Evolutionary conservation across 768 basidiomycete species (phyloP).

Genomic region (Rhodotorula paludigena): DNA sequence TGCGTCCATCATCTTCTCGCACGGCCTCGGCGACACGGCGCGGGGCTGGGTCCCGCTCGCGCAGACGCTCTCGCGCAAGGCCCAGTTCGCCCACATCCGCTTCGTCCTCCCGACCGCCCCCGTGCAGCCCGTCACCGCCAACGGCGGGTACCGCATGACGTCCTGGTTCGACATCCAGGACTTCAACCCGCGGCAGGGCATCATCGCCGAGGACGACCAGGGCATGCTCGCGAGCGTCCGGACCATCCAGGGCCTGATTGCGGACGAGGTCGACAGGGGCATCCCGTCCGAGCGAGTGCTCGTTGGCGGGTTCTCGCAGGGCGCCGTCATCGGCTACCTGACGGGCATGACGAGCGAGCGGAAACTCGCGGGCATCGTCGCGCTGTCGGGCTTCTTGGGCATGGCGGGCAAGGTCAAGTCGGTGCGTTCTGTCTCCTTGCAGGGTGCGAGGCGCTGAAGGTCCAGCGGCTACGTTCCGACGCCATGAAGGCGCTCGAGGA

Average conservation of each 20-base stretch:
- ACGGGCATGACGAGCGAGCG: constrained; percentile 23
- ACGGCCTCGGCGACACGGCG: constrained; percentile 57
- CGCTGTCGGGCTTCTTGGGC: constrained; percentile 51
- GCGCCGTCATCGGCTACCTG: constrained; percentile 24
- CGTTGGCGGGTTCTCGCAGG: constrained; percentile 35
- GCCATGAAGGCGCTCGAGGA: no score
- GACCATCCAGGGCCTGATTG: constrained; percentile 64
- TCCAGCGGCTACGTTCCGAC: no score
- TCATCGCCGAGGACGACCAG: constrained; percentile 60
- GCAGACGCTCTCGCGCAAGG: constrained; percentile 57
- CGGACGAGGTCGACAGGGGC: constrained; percentile 67
- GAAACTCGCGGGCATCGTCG: constrained; percentile 28
- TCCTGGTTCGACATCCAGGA: constrained; percentile 53
- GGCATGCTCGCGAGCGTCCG: constrained; percentile 67
- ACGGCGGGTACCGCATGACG: constrained; percentile 69
- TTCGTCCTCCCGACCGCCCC: constrained; percentile 84
- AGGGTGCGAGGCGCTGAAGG: no score
- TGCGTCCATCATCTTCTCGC: constrained; percentile 49
- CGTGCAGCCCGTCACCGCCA: constrained; percentile 64
- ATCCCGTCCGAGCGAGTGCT: constrained; percentile 52
- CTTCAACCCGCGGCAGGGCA: neutral
- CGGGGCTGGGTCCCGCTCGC: constrained; percentile 73
- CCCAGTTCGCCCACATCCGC: constrained; percentile 67
- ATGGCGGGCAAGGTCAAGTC: constrained; percentile 55
- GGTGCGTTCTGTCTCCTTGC: constrained; percentile 49